Percentiles rank a stretch among this genome's conserved stretches.
These are phyloP conservation scores for Parafenestella ontariensis DNA, from an alignment of 2,329 filamentous ascomycete genomes.

Conservation along the genomic window DNA sequence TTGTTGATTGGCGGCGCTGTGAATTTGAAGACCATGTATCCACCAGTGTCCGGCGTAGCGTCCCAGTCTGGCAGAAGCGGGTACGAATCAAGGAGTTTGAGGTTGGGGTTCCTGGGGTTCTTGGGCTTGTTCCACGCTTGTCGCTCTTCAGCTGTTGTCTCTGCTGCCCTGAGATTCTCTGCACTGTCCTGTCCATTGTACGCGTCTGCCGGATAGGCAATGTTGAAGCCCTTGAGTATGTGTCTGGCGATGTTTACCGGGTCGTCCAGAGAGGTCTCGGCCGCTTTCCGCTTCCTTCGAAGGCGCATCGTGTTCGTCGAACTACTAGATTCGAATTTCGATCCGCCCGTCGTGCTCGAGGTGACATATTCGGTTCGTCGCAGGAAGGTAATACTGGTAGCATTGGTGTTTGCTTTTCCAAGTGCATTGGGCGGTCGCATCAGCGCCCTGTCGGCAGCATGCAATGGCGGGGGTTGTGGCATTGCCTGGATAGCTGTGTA, in stretches of 20 bases:
- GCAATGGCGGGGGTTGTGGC: conserved; percentile 71
- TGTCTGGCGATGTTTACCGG: conserved; percentile 67
- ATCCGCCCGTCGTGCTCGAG: conserved; percentile 50
- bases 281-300: conserved; percentile 46
- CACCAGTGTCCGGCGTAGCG: conserved; percentile 64
- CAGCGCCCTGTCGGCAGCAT: conserved; percentile 84
- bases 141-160: conserved; percentile 60
- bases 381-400: conserved; percentile 87
- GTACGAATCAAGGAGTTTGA: conserved; percentile 66
- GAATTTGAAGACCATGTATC: conserved; percentile 68
- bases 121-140: conserved; percentile 67
- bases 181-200: conserved; percentile 71
- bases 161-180: conserved; percentile 61
- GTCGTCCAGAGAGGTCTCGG: conserved; percentile 59
- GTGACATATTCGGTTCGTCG: conserved; percentile 96
- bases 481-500: conserved; percentile 79
- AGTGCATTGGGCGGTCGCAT: conserved; percentile 83
- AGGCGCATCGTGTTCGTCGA: conserved; percentile 54
- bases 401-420: conserved; percentile 79
- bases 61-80: conserved; percentile 68
- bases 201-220: conserved; percentile 68
- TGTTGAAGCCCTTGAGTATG: conserved; percentile 69
- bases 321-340: conserved; percentile 60
- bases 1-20: conserved; percentile 63
- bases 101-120: conserved; percentile 64